These are phyloP conservation scores for Claviceps sorghi DNA, from an alignment of 2,329 filamentous ascomycete genomes.

Conservation along the genomic window DNA sequence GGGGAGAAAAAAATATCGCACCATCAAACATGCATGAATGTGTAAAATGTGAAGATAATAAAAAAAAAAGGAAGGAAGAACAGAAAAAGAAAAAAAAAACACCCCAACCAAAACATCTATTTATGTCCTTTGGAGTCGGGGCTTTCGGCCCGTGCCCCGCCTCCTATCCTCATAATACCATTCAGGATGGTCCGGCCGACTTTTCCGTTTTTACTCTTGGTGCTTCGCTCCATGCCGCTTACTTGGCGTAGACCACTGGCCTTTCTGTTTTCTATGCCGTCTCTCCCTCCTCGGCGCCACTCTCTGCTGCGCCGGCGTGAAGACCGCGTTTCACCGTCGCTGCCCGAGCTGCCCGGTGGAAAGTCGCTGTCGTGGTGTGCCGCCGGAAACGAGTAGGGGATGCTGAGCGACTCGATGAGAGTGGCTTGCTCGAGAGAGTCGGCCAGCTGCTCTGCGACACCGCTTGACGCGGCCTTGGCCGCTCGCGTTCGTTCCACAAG, in stretches of 20 bases:
- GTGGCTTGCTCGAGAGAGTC: conserved; percentile 34
- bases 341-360: conserved; percentile 37
- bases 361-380: conserved; percentile 16
- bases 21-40: not conserved
- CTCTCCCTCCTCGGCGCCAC: conserved; percentile 13
- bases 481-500: conserved; percentile 32
- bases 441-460: conserved; percentile 23
- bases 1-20: not conserved
- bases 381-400: conserved; percentile 16
- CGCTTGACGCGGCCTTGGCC: conserved; percentile 18
- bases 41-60: not conserved
- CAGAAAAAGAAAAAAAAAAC: not conserved
- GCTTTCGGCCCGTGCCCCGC: conserved; percentile 24
- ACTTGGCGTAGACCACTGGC: conserved; percentile 14
- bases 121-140: conserved; percentile 21
- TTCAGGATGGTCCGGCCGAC: conserved; percentile 28
- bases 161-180: conserved; percentile 30
- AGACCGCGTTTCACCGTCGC: conserved; percentile 20
- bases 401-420: conserved; percentile 20
- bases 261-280: conserved; percentile 15
- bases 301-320: conserved; percentile 19
- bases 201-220: conserved; percentile 24
- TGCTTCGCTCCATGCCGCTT: conserved; percentile 15
- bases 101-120: conserved; percentile 4
- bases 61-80: not conserved